Evolutionary conservation across 129 eudicot species (phyloP), one percentile per base, ranked within the genome.

Genomic region (Tanacetum coccineum): DNA sequence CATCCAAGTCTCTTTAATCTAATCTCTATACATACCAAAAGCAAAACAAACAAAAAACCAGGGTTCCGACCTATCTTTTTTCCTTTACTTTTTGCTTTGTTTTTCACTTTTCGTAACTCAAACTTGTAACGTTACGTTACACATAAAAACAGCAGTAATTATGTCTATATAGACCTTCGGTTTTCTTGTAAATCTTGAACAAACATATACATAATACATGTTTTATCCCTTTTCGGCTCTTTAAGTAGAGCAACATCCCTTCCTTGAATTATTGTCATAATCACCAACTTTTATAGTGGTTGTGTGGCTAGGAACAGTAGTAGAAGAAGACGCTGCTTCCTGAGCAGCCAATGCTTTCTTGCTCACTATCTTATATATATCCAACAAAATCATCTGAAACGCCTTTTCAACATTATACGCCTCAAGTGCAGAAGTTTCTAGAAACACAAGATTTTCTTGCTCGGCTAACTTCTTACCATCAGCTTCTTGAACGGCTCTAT

Each of bases 331-430:
- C 42, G 80, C 66, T 25, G 94, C 96, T 81, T 88, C 95, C 54
- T 86, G 91, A 47, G 98, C 98, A n/a, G 95, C 98, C 85, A 92
- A 80, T 2, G 96, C 96, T 72, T 92, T 92, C 74, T 83, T 84
- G 73, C 96, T 92, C 12, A 92, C 76, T 12, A 88, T 83, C 70
- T 88, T 86, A 67, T 92, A 88, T 8, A 86, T 86, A 25, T 88
- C 96, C 71, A 88, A 64, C 68, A 93, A 78, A 32, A 93, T 86
- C 20, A 80, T 86, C 64, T 93, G 96, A 55, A 93, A 93, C 0
- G 95, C 98, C 72, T 78, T 93, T 62, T 88, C 96, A 0, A 93
- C 88, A 3, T 93, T 93, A 28, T 59, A 63, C 13, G 98, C 95
- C 66, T 93, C 98, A 14, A 93, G 75, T 17, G 98, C 98, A 8